Conservation (phyloP, 2,329 filamentous ascomycete genomes). For the Penicillium hesseltinei region DNA sequence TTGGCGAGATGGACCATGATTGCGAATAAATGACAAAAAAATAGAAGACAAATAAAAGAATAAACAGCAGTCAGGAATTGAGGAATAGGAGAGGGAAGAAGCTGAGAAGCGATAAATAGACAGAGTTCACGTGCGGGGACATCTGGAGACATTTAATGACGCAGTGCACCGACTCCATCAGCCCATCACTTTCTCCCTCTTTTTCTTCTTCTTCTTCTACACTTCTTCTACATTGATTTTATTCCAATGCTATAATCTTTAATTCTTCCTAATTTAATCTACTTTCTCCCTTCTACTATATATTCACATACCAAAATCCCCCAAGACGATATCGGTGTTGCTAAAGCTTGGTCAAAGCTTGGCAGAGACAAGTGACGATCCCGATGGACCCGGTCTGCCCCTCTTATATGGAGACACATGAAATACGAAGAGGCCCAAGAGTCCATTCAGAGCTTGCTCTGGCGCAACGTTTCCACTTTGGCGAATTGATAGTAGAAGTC, state of each 20-base stretch:
- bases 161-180: neutral
- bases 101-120: neutral
- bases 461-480: conserved; percentile 58
- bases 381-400: conserved; percentile 13
- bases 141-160: neutral
- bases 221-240: neutral
- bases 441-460: conserved; percentile 18
- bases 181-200: neutral
- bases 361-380: conserved; percentile 12
- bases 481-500: conserved; percentile 78
- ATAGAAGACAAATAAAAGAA: neutral
- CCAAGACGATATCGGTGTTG: neutral
- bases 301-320: no score
- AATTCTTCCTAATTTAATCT: neutral
- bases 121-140: neutral
- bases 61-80: neutral
- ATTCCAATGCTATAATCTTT: neutral
- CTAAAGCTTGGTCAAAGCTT: conserved; percentile 28
- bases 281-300: neutral
- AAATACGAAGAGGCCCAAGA: neutral
- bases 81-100: neutral
- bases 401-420: conserved; percentile 9
- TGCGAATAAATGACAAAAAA: neutral
- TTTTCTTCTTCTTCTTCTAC: neutral
- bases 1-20: conserved; percentile 46